Conservation (phyloP, 2,329 filamentous ascomycete species). For the Aspergillus cejpii region DNA sequence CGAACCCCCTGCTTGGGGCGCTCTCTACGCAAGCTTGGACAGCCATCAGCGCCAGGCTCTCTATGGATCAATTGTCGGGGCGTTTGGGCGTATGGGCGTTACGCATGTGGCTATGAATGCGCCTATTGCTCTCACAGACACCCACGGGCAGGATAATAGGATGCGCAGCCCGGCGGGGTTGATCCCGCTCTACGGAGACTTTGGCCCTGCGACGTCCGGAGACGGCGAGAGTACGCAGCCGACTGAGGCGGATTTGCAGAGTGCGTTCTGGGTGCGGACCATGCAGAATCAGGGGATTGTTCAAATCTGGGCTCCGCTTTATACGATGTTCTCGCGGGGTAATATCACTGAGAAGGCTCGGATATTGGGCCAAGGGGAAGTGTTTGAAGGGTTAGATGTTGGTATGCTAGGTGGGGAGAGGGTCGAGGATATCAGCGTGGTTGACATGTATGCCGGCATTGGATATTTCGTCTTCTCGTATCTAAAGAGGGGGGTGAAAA, state of each 20-base stretch:
- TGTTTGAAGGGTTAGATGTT: constrained; percentile 31
- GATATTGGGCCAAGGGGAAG: constrained; percentile 48
- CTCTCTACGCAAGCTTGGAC: constrained; percentile 25
- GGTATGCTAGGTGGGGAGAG: constrained; percentile 19
- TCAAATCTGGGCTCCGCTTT: constrained; percentile 80
- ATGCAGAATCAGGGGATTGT: constrained; percentile 68
- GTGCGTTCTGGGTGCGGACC: constrained; percentile 71
- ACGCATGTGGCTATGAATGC: constrained; percentile 56
- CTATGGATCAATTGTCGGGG: constrained; percentile 37
- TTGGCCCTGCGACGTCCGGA: constrained; percentile 49
- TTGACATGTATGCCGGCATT: constrained; percentile 88
- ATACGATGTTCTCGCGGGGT: constrained; percentile 91
- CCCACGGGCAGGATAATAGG: constrained; percentile 53
- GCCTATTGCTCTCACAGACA: constrained; percentile 44
- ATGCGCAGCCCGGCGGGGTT: constrained; percentile 67
- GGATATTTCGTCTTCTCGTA: constrained; percentile 92
- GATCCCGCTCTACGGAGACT: constrained; percentile 64
- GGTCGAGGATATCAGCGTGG: constrained; percentile 35
- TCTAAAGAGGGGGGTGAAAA: constrained; percentile 57
- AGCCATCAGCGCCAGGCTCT: constrained; percentile 30
- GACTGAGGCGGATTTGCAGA: constrained; percentile 50
- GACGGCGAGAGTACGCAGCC: constrained; percentile 25
- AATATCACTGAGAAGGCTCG: constrained; percentile 85
- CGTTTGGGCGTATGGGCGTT: constrained; percentile 36
- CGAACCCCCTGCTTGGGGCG: constrained; percentile 23